phyloP scores from a whole-genome alignment of 805 yeast genomes.

The Dipodascus geniculatus region DNA sequence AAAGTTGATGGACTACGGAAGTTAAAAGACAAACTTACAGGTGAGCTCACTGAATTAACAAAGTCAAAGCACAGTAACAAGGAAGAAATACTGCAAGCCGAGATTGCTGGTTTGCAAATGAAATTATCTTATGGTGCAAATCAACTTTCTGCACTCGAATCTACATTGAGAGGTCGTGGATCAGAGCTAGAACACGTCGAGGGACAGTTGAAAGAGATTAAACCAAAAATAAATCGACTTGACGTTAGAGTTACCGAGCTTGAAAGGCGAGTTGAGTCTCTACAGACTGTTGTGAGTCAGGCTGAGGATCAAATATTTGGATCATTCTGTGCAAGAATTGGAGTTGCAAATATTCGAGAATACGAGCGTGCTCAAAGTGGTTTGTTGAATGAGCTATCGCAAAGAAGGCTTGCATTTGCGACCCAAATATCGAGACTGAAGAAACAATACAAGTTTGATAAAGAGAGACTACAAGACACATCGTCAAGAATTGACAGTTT shows the following conservation, averaged over 20 bases:
- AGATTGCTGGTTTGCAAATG: constrained; percentile 35
- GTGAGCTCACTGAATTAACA: constrained; percentile 38
- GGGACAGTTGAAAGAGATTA: neutral
- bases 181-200: constrained; percentile 15
- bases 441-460: constrained; percentile 51
- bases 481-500: constrained; percentile 28
- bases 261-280: neutral
- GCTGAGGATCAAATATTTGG: constrained; percentile 1
- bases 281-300: neutral
- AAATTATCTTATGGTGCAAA: constrained; percentile 23
- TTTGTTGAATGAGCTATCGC: constrained; percentile 14
- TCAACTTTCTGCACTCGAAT: constrained; percentile 20
- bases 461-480: constrained; percentile 42
- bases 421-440: constrained; percentile 45
- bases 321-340: neutral
- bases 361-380: constrained; percentile 1
- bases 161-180: constrained; percentile 21
- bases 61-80: constrained; percentile 40
- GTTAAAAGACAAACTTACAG: constrained; percentile 38
- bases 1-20: constrained; percentile 37
- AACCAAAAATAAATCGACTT: constrained; percentile 1
- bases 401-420: constrained; percentile 45
- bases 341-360: constrained; percentile 1
- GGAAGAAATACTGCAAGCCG: constrained; percentile 47
- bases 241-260: neutral